Base-by-base conservation (phyloP, 2,329 filamentous ascomycete species). In the Drechslera avenae region DNA sequence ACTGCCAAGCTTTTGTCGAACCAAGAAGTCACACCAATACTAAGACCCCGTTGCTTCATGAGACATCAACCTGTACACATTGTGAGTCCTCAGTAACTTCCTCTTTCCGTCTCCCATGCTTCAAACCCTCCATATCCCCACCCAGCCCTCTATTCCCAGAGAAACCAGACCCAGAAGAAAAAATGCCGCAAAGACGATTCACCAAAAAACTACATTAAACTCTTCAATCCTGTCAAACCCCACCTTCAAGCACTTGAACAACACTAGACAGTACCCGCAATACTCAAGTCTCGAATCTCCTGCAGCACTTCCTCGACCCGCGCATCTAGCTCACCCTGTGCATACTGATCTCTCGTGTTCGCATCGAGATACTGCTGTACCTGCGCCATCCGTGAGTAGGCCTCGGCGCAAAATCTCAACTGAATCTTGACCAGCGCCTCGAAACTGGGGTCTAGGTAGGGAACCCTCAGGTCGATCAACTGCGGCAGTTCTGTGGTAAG, bases 351-450 rank as follows among this genome's bases (percentile, higher is more conserved):
- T 74, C 94, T 84, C 44, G 93, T 97, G 69, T 96, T 91, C 23
- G 93, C 89, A 72, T 97, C 94, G 26, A 99, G 82, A 73, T 97
- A 97, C 78, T 99, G 94, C 78, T 99, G 94, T 50, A 99, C 95
- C 79, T 99, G 95, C 19, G 95, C 94, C 94, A 99, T 99, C 39
- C 94, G 83, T 56, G 87, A 92, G 76, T 99, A 99, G 1, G 94
- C 94, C 78, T 99, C 94, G 6, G 95, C 94, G 69, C 95, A 99
- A 79, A 99, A 99, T 31, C 94, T 84, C 67, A 99, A 76, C 78
- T 99, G 94, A 62, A 99, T 99, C 81, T 99, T 99, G 73, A 99
- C 94, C 44, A 99, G 85, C 0, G 95, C 94, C 77, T 99, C 94
- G 71, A 99, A 99, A 56, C 87, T 93, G 0, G 95, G 95, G 68